These are phyloP conservation scores for Termitomyces sp. DNA, from an alignment of 768 basidiomycete species.

Conservation along the genomic window DNA sequence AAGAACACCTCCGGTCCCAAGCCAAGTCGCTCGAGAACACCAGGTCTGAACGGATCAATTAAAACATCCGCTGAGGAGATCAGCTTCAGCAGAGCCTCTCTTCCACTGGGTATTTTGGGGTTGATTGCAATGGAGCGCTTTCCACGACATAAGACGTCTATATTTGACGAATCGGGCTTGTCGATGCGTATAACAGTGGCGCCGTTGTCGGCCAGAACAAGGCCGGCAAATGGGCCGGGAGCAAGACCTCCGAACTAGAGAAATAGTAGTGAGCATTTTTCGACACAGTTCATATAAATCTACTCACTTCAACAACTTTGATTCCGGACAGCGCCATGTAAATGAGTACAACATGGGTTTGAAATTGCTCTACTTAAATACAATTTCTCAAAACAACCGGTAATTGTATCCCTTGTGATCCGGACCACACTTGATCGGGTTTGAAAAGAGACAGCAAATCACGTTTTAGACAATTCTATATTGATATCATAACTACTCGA, in stretches of 20 bases:
- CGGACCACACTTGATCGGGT: too few species aligned
- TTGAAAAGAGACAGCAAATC: too few species aligned
- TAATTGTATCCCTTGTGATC: not conserved
- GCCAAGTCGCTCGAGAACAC: slow-evolving; percentile 73
- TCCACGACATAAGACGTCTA: slow-evolving; percentile 58
- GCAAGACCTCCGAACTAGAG: slow-evolving; percentile 75
- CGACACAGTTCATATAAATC: not conserved
- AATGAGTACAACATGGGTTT: slow-evolving; percentile 1
- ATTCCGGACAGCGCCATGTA: slow-evolving; percentile 17
- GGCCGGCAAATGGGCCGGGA: slow-evolving; percentile 74
- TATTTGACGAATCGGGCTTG: slow-evolving; percentile 37
- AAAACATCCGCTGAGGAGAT: slow-evolving; percentile 68
- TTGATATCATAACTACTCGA: too few species aligned
- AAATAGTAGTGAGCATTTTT: not conserved
- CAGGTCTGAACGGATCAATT: slow-evolving; percentile 81
- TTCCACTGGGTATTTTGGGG: slow-evolving; percentile 55
- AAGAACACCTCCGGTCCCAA: slow-evolving; percentile 74
- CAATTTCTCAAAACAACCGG: not conserved
- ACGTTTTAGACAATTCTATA: too few species aligned
- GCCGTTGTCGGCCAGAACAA: slow-evolving; percentile 75
- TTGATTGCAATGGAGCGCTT: slow-evolving; percentile 75
- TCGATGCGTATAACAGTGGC: slow-evolving; percentile 75
- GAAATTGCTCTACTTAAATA: not conserved
- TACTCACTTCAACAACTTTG: slow-evolving; percentile 19
- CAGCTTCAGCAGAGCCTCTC: slow-evolving; percentile 48